Evolutionary conservation across 2,329 filamentous ascomycete genomes (phyloP), one percentile per base, ranked within the genome.

Genomic region (Claviceps spartinae): DNA sequence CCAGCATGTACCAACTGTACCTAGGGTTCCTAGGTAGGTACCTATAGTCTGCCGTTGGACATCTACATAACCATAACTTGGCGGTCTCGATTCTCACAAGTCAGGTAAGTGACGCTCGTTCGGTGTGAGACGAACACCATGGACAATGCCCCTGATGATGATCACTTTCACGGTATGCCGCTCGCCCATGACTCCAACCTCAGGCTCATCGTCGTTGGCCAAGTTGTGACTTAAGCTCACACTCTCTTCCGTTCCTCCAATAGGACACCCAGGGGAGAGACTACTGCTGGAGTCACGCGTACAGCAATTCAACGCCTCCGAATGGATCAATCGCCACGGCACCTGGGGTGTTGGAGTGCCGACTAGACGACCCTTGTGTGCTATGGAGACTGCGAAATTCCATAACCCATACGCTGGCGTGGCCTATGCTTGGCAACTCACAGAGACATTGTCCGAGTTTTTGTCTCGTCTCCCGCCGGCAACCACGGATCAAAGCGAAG

Each of bases 381-480:
- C 36, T 6, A 20, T 38, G 4, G 55, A 62, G n/a, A 51, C 56
- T 6, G 56, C 65, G 0, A 64, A 63, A 26, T 65, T 78, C 2
- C 73, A 79, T 66, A 86, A 87, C 60, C 74, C 75, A 1, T 81
- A 81, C 57, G 72, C 78, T 52, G 78, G 76, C 37, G 53, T 72
- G 1, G 50, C 64, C 3, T 73, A 72, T 55, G 81, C 77, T 26
- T 81, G 83, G 71, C 83, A 85, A 63, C 71, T 82, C 30, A 69
- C 69, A 1, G 86, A 90, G 62, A 76, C 76, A 0, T 67, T 85
- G 1, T 66, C 77, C 7, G 74, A 76, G 1, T 94, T 95, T 59
- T 66, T 93, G 2, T 54, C 68, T 8, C 80, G 87, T 8, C 71
- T 90, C 0, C 83, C 84, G 0, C 86, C 88, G 0, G 74, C 76